phyloP scores from a whole-genome alignment of 106 monocot genomes.

The Dendrobium catenatum region DNA sequence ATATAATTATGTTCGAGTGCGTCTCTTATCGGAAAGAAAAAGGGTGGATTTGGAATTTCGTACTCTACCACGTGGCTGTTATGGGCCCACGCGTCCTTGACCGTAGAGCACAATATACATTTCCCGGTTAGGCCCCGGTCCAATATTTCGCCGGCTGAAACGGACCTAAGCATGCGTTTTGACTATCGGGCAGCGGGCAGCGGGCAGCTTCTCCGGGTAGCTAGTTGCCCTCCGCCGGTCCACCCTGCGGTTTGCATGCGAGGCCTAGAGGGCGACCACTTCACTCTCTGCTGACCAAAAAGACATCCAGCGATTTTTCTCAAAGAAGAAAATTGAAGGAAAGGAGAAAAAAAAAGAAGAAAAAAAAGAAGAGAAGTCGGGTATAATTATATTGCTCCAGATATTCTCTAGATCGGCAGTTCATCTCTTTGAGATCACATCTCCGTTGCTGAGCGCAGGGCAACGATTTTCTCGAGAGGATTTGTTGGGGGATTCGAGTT shows the following conservation, averaged over 20 bases:
- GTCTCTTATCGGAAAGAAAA: neutral
- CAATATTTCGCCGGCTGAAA: slow-evolving; percentile 2
- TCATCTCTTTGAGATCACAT: neutral
- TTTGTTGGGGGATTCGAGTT: neutral
- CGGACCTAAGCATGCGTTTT: slow-evolving; percentile 5
- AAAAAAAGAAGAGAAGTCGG: neutral
- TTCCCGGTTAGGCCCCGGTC: slow-evolving; percentile 2
- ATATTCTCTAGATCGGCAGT: neutral
- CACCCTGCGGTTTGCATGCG: neutral
- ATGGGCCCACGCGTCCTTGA: slow-evolving; percentile 2
- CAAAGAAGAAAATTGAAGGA: neutral
- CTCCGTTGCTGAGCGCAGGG: neutral
- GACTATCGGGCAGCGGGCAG: slow-evolving; percentile 9
- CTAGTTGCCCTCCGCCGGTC: slow-evolving; percentile 1
- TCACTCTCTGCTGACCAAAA: slow-evolving; percentile 8
- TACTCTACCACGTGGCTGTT: neutral
- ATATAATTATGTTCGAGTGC: neutral
- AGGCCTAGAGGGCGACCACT: neutral
- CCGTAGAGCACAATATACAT: neutral
- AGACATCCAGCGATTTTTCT: slow-evolving; percentile 29
- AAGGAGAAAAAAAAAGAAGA: neutral
- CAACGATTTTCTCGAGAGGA: neutral
- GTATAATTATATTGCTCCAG: neutral
- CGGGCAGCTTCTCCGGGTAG: slow-evolving; percentile 19
- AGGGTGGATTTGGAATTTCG: neutral